Conservation (phyloP, 768 basidiomycete species). For the Hydnum rufescens region DNA sequence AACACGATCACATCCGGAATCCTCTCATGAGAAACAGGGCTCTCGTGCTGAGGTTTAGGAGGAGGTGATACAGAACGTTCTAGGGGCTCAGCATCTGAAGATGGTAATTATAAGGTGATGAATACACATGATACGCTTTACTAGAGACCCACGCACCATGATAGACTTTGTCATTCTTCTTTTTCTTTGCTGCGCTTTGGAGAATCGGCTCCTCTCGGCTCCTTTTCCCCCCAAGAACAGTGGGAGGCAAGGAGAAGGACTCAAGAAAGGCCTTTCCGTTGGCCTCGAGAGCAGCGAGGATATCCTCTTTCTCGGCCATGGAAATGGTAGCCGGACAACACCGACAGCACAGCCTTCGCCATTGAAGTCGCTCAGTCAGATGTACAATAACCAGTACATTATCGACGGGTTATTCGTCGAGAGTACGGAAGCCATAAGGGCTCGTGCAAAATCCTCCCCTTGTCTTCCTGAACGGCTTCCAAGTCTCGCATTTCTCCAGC, state of each 20-base stretch:
- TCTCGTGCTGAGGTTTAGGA: neutral
- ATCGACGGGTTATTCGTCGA: neutral
- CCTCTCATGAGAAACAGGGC: neutral
- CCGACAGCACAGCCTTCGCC: too few species aligned
- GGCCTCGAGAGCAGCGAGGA: conserved; percentile 23
- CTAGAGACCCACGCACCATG: too few species aligned
- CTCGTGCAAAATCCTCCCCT: conserved; percentile 1
- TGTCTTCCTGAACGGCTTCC: conserved; percentile 9
- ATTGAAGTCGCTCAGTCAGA: neutral
- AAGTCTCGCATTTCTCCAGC: conserved; percentile 31
- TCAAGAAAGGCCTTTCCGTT: conserved; percentile 29
- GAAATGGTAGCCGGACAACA: too few species aligned
- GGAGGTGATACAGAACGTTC: neutral
- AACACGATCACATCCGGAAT: neutral
- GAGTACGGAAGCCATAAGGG: neutral
- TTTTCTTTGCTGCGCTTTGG: too few species aligned
- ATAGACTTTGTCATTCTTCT: too few species aligned
- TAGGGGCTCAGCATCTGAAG: too few species aligned
- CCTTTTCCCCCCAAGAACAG: too few species aligned
- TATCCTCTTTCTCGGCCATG: conserved; percentile 14
- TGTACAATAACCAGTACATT: neutral
- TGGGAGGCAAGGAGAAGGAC: too few species aligned
- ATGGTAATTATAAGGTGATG: too few species aligned
- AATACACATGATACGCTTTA: too few species aligned
- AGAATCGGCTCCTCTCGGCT: too few species aligned